phyloP scores from a whole-genome alignment of 2,329 filamentous ascomycete genomes.

The Neoscytalidium dimidiatum region DNA sequence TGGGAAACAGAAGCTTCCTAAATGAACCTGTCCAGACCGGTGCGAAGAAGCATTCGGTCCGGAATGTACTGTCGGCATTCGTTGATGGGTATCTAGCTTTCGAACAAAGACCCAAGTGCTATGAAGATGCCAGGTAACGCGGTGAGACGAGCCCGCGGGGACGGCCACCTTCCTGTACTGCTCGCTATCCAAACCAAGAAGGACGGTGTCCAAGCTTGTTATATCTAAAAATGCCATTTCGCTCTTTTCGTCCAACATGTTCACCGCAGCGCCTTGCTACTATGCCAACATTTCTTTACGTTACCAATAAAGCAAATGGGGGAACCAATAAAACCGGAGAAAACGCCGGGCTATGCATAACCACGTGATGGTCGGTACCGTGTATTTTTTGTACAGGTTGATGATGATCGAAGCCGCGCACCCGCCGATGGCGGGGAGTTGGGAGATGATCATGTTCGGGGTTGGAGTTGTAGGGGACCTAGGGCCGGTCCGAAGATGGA shows the following conservation, averaged over 20 bases:
- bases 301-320: neutral
- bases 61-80: neutral
- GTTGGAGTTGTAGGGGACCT: neutral
- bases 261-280: neutral
- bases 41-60: neutral
- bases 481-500: neutral
- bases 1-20: neutral
- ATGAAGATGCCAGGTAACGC: neutral
- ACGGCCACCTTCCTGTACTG: neutral
- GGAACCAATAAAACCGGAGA: neutral
- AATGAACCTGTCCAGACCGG: neutral
- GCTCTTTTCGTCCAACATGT: neutral
- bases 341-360: slow-evolving; percentile 10
- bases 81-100: slow-evolving; percentile 7
- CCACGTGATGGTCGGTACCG: neutral
- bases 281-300: neutral
- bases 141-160: neutral
- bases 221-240: neutral
- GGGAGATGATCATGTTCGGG: neutral
- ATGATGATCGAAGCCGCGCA: neutral
- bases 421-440: neutral
- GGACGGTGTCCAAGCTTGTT: neutral
- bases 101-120: neutral
- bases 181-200: neutral
- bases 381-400: neutral